These are phyloP conservation scores for Aspergillus pseudoglaucus DNA, from an alignment of 2,329 filamentous ascomycete species.

Conservation along the genomic window DNA sequence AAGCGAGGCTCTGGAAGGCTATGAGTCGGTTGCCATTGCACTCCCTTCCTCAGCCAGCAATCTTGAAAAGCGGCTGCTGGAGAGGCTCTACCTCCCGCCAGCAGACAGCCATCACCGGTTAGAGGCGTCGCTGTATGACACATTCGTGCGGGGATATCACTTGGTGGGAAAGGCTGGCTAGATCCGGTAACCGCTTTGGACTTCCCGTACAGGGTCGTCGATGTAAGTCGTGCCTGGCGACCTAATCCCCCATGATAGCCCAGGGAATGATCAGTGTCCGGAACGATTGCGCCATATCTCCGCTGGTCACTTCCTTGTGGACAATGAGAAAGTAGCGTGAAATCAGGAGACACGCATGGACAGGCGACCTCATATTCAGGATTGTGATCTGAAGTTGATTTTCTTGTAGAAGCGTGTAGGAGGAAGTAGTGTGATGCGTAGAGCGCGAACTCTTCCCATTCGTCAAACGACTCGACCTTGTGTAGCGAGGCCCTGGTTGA, in stretches of 20 bases:
- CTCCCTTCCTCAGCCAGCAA: slow-evolving; percentile 65
- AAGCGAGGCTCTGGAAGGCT: slow-evolving; percentile 67
- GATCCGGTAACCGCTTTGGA: slow-evolving; percentile 42
- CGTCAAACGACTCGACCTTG: slow-evolving; percentile 75
- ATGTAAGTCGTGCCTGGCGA: slow-evolving; percentile 42
- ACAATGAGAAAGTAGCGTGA: slow-evolving; percentile 16
- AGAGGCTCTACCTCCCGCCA: slow-evolving; percentile 73
- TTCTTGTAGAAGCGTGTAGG: slow-evolving; percentile 53
- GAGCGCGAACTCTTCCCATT: slow-evolving; percentile 89
- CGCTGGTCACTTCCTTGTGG: slow-evolving; percentile 42
- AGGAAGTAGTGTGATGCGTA: slow-evolving; percentile 82
- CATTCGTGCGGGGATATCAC: slow-evolving; percentile 46
- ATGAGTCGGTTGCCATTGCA: slow-evolving; percentile 58
- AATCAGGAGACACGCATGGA: slow-evolving; percentile 7
- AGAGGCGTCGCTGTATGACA: slow-evolving; percentile 71
- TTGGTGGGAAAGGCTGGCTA: slow-evolving; percentile 39
- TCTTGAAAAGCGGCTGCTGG: slow-evolving; percentile 63
- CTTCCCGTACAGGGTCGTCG: slow-evolving; percentile 43
- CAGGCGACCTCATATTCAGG: background rate
- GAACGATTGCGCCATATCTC: slow-evolving; percentile 55
- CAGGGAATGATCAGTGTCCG: slow-evolving; percentile 24
- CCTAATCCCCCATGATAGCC: slow-evolving; percentile 39
- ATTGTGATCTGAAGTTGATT: background rate
- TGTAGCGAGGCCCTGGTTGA: slow-evolving; percentile 59
- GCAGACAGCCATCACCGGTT: slow-evolving; percentile 51